phyloP scores from a whole-genome alignment of 352 stramenopile species.

The Globisporangium barbulae region DNA sequence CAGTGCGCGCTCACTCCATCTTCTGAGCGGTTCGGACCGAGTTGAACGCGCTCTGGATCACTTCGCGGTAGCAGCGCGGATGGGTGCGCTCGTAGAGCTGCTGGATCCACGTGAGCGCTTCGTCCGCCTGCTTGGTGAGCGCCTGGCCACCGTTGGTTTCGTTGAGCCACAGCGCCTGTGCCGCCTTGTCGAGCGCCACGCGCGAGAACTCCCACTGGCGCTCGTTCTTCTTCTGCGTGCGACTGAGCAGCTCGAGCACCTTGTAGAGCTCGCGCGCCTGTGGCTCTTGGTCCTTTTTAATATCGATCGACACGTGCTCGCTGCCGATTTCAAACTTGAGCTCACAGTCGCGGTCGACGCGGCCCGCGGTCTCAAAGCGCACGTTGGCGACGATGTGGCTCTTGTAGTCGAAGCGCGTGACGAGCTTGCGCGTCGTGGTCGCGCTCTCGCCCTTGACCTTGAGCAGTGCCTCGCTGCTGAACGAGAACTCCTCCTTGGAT shows the following conservation, averaged over 20 bases:
- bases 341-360: constrained; percentile 45
- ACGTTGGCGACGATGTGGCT: constrained; percentile 21
- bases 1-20: constrained; percentile 15
- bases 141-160: constrained; percentile 35
- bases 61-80: constrained; percentile 51
- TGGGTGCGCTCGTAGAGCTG: constrained; percentile 43
- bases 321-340: constrained; percentile 33
- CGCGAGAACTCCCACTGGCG: constrained; percentile 47
- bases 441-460: constrained; percentile 33
- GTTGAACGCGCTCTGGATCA: constrained; percentile 42
- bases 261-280: constrained; percentile 36
- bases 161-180: constrained; percentile 35
- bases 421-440: constrained; percentile 43
- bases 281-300: constrained; percentile 26
- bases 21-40: constrained; percentile 34
- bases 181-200: constrained; percentile 36
- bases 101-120: constrained; percentile 40
- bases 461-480: constrained; percentile 61
- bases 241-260: constrained; percentile 35
- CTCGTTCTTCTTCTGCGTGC: constrained; percentile 35
- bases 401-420: constrained; percentile 38
- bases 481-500: constrained; percentile 54
- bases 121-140: constrained; percentile 41
- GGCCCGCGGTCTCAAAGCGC: constrained; percentile 41
- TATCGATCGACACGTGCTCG: constrained; percentile 26